Percentiles rank a stretch among this genome's conserved stretches.
Evolutionary conservation across 2,329 filamentous ascomycete species (phyloP).

Genomic region (Rhinocladiella mackenziei): DNA sequence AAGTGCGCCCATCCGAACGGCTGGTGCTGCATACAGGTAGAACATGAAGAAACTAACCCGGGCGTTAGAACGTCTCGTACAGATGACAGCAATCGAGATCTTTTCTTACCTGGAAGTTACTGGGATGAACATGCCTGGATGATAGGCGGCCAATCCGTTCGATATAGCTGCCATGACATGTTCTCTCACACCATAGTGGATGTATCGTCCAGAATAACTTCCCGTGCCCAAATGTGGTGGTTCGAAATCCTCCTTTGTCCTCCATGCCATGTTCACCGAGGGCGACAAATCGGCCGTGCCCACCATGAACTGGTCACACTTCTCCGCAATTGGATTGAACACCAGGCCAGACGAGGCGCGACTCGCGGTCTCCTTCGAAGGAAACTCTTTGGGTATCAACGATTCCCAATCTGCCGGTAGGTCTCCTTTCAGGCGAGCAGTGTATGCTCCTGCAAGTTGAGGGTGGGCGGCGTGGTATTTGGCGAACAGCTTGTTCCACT

Average conservation of each 20-base stretch:
- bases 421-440: conserved; percentile 46
- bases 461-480: conserved; percentile 45
- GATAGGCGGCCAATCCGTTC: conserved; percentile 62
- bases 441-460: conserved; percentile 49
- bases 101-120: conserved; percentile 43
- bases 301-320: conserved; percentile 50
- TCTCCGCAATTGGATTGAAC: conserved; percentile 51
- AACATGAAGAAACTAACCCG: conserved; percentile 60
- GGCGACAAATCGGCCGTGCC: conserved; percentile 53
- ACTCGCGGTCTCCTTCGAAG: conserved; percentile 49
- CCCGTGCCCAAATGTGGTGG: conserved; percentile 36
- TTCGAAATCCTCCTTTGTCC: conserved; percentile 50
- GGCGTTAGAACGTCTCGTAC: no score
- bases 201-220: conserved; percentile 38
- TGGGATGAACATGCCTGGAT: conserved; percentile 51
- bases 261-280: conserved; percentile 55
- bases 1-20: conserved; percentile 56
- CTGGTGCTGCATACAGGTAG: conserved; percentile 53
- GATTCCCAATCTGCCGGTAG: conserved; percentile 49
- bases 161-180: conserved; percentile 87
- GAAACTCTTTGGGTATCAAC: conserved; percentile 49
- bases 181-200: conserved; percentile 88
- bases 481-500: conserved; percentile 49
- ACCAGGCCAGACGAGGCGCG: conserved; percentile 48
- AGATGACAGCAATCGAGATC: no score